Evolutionary conservation across 305 asterid species (phyloP).

Genomic region (Solanum hybrid): DNA sequence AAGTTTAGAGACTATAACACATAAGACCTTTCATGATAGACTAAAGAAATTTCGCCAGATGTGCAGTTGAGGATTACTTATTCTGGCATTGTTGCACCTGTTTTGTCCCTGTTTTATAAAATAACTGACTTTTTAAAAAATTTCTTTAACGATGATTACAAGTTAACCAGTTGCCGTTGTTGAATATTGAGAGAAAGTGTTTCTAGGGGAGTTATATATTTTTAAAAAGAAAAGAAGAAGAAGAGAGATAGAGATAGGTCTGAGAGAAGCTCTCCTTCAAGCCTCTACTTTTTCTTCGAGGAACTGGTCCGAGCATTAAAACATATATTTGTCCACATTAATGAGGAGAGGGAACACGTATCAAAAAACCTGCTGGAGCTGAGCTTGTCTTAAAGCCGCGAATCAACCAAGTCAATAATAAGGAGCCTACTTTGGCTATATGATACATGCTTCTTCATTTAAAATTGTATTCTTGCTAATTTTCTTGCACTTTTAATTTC

Average conservation of each 20-base stretch:
- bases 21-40: background rate
- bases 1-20: background rate
- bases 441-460: background rate
- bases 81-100: background rate
- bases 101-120: background rate
- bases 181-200: background rate
- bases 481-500: background rate
- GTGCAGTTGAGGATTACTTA: background rate
- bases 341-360: background rate
- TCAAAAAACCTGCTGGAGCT: background rate
- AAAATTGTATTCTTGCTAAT: background rate
- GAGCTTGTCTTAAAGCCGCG: background rate
- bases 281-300: background rate
- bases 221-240: background rate
- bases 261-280: background rate
- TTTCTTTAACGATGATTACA: background rate
- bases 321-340: background rate
- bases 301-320: background rate
- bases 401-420: background rate
- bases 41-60: background rate
- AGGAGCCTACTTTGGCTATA: background rate
- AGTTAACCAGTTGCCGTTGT: background rate
- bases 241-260: background rate
- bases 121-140: background rate
- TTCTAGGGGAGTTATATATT: background rate